A percentile compares a stretch with the other conserved stretches of the same genome.
phyloP scores from a whole-genome alignment of 2,329 filamentous ascomycete genomes.

The Alternaria conjuncta region DNA sequence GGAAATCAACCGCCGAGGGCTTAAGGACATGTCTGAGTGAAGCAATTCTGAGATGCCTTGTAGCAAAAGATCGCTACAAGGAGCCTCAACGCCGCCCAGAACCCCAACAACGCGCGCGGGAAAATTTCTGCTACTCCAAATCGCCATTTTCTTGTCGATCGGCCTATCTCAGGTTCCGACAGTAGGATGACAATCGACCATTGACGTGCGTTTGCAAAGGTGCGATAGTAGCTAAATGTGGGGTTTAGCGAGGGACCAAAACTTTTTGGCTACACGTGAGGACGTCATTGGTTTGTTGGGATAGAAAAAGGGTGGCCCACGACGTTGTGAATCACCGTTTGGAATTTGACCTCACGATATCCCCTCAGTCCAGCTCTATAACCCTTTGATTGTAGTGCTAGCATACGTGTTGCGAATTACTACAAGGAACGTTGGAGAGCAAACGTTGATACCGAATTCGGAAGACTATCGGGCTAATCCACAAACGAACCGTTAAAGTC shows the following conservation, averaged over 20 bases:
- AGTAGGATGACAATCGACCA: slow-evolving; percentile 17
- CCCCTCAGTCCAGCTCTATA: not conserved
- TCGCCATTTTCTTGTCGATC: slow-evolving; percentile 12
- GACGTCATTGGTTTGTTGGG: slow-evolving; percentile 14
- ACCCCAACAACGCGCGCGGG: slow-evolving; percentile 6
- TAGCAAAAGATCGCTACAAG: not conserved
- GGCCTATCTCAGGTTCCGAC: slow-evolving; percentile 11
- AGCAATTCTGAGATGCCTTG: not conserved
- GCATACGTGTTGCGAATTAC: not conserved
- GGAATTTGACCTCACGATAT: not conserved
- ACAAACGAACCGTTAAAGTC: not conserved
- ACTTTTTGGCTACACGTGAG: slow-evolving; percentile 33
- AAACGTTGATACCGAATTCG: not conserved
- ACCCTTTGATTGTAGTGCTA: not conserved
- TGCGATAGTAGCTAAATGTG: slow-evolving; percentile 26
- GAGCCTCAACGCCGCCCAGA: not conserved
- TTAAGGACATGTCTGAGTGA: not conserved
- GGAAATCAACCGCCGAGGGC: not conserved
- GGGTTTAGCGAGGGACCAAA: slow-evolving; percentile 35
- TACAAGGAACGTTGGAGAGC: not conserved
- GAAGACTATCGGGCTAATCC: slow-evolving; percentile 13
- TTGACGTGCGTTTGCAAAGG: slow-evolving; percentile 20
- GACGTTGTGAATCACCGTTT: slow-evolving; percentile 2
- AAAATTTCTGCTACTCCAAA: slow-evolving; percentile 17
- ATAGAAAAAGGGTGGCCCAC: slow-evolving; percentile 25